Base-by-base conservation (phyloP, 768 basidiomycete species). In the Phlebiopsis gigantea region DNA sequence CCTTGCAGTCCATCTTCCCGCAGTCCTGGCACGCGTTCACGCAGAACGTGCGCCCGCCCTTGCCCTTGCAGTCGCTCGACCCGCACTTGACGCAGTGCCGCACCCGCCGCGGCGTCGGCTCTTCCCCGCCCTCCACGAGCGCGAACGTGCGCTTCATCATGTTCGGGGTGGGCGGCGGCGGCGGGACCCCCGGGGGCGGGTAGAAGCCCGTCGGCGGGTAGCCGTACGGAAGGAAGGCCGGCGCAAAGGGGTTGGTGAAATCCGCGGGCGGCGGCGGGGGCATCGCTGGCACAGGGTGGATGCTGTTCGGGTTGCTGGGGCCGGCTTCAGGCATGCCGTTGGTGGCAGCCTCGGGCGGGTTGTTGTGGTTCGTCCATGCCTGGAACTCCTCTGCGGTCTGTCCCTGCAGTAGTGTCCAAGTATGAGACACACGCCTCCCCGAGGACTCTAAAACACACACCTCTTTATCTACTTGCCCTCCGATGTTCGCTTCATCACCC, bases 81-180 rank as follows among this genome's bases (percentile, higher is more conserved):
- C 89, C 89, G 56, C 89, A 91, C 72, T 92, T 92, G 68, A 84
- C 85, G 63, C 89, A 92, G 64, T 90, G 90, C 41, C 89, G 84
- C 44, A 82, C 81, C 2, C 90, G 79, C 66, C 88, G 88, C 62
- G 66, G 67, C 60, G 62, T 26, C 42, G 67, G 65, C 60, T 64
- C 65, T n/a, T 57, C 48, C 42, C 53, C 57, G 43, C 62, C 60
- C 44, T 62, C 65, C 21, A 68, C 59, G 42, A 65, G 56, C 30
- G 65, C 56, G 62, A 66, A 66, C 61, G 66, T 66, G 15, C 67
- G 59, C 65, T 68, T 68, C 59, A 68, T 41, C 41, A 60, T 47
- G 25, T 26, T 46, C 17, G 55, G 48, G 2, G 46, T 21, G 9
- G 54, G 54, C 14, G 49, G 42, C 30, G 52, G 55, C 24, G 61